These are phyloP conservation scores for Arctium minus DNA, from an alignment of 129 eudicot species.

Conservation along the genomic window DNA sequence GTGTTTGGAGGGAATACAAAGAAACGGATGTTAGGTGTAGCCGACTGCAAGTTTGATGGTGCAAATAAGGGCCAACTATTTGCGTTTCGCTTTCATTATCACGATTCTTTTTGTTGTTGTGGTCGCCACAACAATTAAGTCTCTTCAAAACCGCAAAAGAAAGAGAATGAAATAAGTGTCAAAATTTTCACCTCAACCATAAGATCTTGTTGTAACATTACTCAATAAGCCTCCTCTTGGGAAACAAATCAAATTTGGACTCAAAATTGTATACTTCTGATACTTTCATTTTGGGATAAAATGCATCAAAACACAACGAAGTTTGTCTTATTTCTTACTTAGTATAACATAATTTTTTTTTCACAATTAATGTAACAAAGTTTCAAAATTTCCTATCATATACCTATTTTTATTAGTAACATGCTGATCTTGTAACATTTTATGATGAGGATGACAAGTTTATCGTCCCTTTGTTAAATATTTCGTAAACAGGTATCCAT, in stretches of 20 bases:
- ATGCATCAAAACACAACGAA: not conserved
- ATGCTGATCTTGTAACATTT: too few relatives aligned
- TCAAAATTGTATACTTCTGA: not conserved
- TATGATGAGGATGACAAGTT: not conserved
- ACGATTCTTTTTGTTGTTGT: conserved; percentile 60
- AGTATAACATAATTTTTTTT: not conserved
- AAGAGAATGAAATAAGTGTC: not conserved
- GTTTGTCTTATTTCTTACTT: not conserved
- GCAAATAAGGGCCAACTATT: conserved; percentile 55
- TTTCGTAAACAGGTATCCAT: too few relatives aligned
- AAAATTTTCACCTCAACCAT: not conserved
- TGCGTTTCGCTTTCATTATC: conserved; percentile 78
- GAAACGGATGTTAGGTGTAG: conserved; percentile 59
- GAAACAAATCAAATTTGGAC: not conserved
- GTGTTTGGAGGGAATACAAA: conserved; percentile 47
- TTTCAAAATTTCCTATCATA: not conserved
- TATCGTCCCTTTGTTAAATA: not conserved
- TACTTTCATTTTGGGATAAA: not conserved
- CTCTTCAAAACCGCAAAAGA: not conserved
- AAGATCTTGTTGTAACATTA: not conserved
- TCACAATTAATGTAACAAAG: not conserved
- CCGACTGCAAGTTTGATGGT: conserved; percentile 67
- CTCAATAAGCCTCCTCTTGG: not conserved
- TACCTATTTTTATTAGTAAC: not conserved
- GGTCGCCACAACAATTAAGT: conserved; percentile 38